Evolutionary conservation across 2,329 filamentous ascomycete species (phyloP).

Genomic region (Monilinia aucupariae): DNA sequence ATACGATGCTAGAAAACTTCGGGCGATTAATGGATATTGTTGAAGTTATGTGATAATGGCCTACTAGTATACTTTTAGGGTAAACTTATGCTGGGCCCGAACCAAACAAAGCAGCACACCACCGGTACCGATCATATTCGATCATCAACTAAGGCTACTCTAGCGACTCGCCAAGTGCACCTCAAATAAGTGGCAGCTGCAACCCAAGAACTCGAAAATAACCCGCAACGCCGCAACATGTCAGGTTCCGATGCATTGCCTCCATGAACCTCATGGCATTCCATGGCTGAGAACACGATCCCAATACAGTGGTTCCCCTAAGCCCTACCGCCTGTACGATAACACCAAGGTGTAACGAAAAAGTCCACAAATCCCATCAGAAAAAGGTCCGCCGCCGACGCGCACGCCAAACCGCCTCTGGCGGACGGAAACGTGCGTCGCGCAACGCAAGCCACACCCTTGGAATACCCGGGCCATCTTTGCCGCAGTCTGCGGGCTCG

Average conservation of each 20-base stretch:
- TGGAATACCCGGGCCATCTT: not conserved
- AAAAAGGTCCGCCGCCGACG: not conserved
- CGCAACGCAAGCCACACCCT: not conserved
- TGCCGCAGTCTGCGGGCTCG: not conserved
- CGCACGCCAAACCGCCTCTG: no score
- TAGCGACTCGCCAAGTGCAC: no score
- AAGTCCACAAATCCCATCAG: not conserved
- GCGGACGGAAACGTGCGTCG: not conserved
- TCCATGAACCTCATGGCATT: not conserved
- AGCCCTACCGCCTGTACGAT: not conserved
- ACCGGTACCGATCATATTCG: no score
- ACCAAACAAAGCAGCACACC: no score
- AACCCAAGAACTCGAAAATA: not conserved
- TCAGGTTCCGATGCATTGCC: not conserved
- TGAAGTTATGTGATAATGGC: no score
- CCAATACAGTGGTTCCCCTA: not conserved
- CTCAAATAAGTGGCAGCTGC: no score
- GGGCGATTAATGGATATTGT: no score
- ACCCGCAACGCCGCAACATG: not conserved
- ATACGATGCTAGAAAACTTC: no score
- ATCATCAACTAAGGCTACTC: no score
- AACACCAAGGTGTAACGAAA: not conserved
- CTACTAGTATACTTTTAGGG: no score
- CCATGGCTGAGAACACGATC: not conserved
- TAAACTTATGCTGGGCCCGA: no score